Base-by-base conservation (phyloP, 2,329 filamentous ascomycete genomes). In the Nemania sp. region DNA sequence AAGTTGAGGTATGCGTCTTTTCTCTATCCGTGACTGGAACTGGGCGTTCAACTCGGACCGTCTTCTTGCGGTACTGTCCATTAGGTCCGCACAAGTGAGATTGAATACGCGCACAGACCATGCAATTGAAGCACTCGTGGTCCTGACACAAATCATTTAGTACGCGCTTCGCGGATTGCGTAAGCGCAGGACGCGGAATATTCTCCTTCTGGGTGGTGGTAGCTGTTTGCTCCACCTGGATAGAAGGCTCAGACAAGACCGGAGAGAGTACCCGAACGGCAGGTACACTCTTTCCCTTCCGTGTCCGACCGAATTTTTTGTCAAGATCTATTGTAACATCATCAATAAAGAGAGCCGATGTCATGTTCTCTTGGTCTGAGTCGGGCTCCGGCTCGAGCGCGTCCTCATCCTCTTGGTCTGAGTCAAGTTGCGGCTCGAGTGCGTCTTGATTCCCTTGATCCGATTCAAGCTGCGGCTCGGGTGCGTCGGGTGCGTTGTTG, bases 21-120 rank as follows among this genome's bases (percentile, higher is more conserved):
- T 80, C 78, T 70, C 70, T 83, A 68, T 86, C 81, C 0, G 84
- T 86, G 49, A 88, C 82, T 12, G 86, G 84, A 37, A 86, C 77
- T 2, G 87, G 88, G 24, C 83, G 84, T 24, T 83, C 72, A 40
- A 88, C 78, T 40, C 78, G 80, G 33, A 90, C 75, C 44, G 75
- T 73, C 31, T 81, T 84, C 68, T 84, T 81, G 57, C 73, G 73
- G 14, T 71, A 61, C 5, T 71, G 61, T 4, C 70, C 61, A n/a
- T 69, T 70, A 53, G 76, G 42, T 2, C 55, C 50, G 20, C 63
- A 60, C 23, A 45, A 54, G 49, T 64, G 75, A 8, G 75, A 74
- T 14, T 73, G 74, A 64, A 84, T 80, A 24, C 81, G 79, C 26
- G 73, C 74, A 70, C 82, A 85, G 14, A 84, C 76, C 34, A 77